Conservation (phyloP, 2,329 filamentous ascomycete genomes). For the Fusarium verrucosum region DNA sequence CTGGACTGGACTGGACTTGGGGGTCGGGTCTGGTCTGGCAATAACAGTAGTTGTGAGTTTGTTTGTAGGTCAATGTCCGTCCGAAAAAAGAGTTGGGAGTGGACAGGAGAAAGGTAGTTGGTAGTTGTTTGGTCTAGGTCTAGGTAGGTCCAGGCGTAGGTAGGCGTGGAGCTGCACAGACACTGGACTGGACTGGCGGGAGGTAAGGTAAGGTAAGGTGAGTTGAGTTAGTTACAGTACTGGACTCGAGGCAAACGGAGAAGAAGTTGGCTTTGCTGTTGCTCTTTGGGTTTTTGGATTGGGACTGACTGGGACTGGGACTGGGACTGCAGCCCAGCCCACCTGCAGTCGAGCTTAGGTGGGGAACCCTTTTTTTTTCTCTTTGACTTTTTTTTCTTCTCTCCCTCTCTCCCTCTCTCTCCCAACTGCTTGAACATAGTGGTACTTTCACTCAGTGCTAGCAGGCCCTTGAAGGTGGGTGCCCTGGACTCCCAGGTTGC, state of each 20-base stretch:
- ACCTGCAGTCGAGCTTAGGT: conserved; percentile 23
- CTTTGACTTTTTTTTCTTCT: not conserved
- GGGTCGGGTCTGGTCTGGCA: conserved; percentile 1
- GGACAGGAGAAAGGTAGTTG: conserved; percentile 25
- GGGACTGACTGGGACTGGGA: conserved; percentile 15
- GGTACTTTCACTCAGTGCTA: conserved; percentile 28
- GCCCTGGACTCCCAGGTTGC: conserved; percentile 23
- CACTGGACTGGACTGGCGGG: not conserved
- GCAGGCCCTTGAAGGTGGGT: conserved; percentile 28
- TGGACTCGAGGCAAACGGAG: conserved; percentile 7
- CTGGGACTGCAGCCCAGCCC: conserved; percentile 19
- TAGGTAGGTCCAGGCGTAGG: conserved; percentile 18
- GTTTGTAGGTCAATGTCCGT: conserved; percentile 15
- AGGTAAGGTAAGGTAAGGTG: not conserved
- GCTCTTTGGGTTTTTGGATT: conserved; percentile 18
- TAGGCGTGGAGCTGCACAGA: conserved; percentile 31
- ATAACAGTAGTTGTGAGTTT: conserved; percentile 18
- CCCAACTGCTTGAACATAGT: conserved; percentile 24
- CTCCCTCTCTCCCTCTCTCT: conserved; percentile 2
- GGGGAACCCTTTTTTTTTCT: conserved; percentile 30
- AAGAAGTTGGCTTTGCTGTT: conserved; percentile 24
- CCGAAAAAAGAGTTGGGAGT: conserved; percentile 32
- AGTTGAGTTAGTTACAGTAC: conserved; percentile 1
- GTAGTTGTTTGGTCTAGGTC: conserved; percentile 39
- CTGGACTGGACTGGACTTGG: not conserved